Evolutionary conservation across 176 grass and related monocot genomes (phyloP).

Genomic region (Olyra latifolia): DNA sequence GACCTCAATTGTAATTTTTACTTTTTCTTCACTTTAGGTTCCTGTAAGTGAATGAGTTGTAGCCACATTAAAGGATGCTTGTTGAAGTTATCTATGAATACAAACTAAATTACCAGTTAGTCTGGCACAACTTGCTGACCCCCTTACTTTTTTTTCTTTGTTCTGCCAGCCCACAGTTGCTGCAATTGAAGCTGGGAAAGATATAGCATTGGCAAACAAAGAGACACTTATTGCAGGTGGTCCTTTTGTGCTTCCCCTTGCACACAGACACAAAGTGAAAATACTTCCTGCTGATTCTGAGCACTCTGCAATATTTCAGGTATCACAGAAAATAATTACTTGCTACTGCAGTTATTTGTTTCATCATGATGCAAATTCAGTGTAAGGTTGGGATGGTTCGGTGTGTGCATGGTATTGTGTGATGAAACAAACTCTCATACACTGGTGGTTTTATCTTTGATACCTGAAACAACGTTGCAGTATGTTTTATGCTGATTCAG

Average conservation of each 20-base stretch:
- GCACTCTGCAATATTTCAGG: constrained; percentile 99
- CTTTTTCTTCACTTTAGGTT: neutral
- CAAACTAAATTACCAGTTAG: constrained; percentile 12
- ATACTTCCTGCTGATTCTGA: constrained; percentile 99
- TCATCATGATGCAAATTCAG: neutral
- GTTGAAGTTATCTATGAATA: neutral
- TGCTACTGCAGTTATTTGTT: neutral
- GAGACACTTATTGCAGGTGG: constrained; percentile 99
- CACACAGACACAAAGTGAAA: constrained; percentile 94
- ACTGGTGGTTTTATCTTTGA: neutral
- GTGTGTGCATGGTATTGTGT: neutral
- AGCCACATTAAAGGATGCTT: neutral
- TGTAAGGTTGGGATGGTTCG: neutral
- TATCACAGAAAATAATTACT: constrained; percentile 35
- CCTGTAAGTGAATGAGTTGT: neutral
- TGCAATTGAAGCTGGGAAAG: constrained; percentile 95
- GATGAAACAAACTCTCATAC: constrained; percentile 2
- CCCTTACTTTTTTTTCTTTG: constrained; percentile 1
- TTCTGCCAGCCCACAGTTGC: constrained; percentile 82
- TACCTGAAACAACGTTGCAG: neutral
- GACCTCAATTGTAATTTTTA: neutral
- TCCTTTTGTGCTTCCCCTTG: constrained; percentile 97
- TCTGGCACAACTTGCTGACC: constrained; percentile 8
- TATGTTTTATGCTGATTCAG: neutral
- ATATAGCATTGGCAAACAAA: constrained; percentile 97